Evolutionary conservation across 1,139 yeast species (phyloP), one percentile per base, ranked within the genome.

Genomic region (Lodderomyces beijingensis): DNA sequence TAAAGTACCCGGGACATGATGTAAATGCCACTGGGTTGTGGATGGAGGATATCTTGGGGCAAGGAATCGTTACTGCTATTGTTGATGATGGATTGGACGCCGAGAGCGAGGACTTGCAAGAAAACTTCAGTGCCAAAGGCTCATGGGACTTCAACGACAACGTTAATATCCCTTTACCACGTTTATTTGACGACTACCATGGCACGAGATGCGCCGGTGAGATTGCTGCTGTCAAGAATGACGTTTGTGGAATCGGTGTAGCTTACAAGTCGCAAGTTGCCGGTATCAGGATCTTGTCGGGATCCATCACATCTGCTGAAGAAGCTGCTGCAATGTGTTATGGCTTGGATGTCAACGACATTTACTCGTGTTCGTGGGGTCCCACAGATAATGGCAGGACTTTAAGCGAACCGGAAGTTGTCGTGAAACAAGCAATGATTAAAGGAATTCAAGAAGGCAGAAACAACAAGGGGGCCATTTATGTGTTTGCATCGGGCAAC

Each of bases 141-240:
- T 72, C 77, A 5, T 91, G 93, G 87, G 98, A 93, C 58, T 93
- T 77, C 55, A 93, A 93, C 53, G 84, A 78, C 47, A 81, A 85
- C 46, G 70, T 70, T 0, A 69, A 77, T 12, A 62, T 79, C 27
- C 99, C 99, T 1, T 75, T 73, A 42, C 99, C 98, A 6, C 65
- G 79, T 39, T 65, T 89, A 27, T 57, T 46, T n/a, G 94, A 85
- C 54, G 98, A 93, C 53, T 77, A 79, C 46, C 99, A 93, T 55
- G 99, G 99, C 3, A 93, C 99, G 0, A 69, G 99, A 46, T 93
- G 99, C 64, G 98, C 98, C 1, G 98, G 96, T 21, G 98, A 93
- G 57, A 84, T 93, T 37, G 96, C 96, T 0, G 88, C 87, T 2
- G 94, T 81, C 2, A 89, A 77, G 37, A 91, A 93, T 55, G 84